These are phyloP conservation scores for Sanghuangporus sanghuang DNA, from an alignment of 1,284 basidiomycete genomes.

Conservation along the genomic window DNA sequence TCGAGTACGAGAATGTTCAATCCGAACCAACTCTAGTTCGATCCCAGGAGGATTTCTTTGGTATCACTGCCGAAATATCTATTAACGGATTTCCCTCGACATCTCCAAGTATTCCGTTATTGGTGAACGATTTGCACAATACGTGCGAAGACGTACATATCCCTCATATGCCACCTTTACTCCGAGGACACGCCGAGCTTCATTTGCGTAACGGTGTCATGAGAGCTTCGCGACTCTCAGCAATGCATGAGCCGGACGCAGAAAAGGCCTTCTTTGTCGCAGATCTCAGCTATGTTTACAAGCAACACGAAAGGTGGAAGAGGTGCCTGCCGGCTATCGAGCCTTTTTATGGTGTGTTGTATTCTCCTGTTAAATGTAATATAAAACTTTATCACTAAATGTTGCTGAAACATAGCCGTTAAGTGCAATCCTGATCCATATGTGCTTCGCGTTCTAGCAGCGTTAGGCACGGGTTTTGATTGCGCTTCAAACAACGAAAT, in stretches of 20 bases:
- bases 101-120: conserved; percentile 9
- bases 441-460: conserved; percentile 85
- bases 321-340: conserved; percentile 78
- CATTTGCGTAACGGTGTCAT: conserved; percentile 72
- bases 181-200: conserved; percentile 61
- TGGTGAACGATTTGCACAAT: conserved; percentile 1
- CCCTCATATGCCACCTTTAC: conserved; percentile 58
- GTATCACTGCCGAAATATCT: neutral
- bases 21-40: conserved; percentile 9
- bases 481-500: conserved; percentile 99
- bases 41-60: conserved; percentile 18
- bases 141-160: conserved; percentile 42
- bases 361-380: conserved; percentile 16
- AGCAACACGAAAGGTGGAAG: conserved; percentile 85
- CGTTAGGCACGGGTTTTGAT: conserved; percentile 91
- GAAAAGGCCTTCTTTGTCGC: conserved; percentile 97
- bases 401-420: conserved; percentile 52
- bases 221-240: conserved; percentile 47
- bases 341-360: conserved; percentile 80
- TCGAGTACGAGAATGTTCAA: conserved; percentile 40
- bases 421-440: conserved; percentile 99
- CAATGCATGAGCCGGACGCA: conserved; percentile 58
- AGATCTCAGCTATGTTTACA: conserved; percentile 86
- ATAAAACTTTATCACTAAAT: neutral
- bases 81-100: conserved; percentile 15